Conservation (phyloP, 495 filamentous ascomycete species). For the Talaromyces wortmannii region DNA sequence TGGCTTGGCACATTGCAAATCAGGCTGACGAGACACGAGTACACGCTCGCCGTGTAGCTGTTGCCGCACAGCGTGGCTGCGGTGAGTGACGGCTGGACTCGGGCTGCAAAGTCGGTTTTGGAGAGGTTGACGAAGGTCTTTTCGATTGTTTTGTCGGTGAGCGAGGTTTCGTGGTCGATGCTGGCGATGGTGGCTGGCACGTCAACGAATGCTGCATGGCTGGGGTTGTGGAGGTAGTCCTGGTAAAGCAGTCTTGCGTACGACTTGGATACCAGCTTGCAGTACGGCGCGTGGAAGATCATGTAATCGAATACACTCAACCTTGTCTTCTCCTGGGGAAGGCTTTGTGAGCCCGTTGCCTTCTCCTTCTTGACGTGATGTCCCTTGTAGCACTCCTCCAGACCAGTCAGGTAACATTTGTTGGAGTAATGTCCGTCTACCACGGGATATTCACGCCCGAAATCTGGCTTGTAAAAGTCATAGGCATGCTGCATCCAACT, state of each 20-base stretch:
- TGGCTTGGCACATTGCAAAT: slow-evolving; percentile 54
- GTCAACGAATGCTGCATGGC: slow-evolving; percentile 58
- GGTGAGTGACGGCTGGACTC: slow-evolving; percentile 64
- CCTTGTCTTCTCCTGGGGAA: slow-evolving; percentile 4
- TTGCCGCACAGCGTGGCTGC: slow-evolving; percentile 82
- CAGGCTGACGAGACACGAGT: slow-evolving; percentile 62
- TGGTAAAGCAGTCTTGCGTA: slow-evolving; percentile 4
- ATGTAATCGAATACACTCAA: slow-evolving; percentile 2
- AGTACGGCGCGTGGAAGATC: slow-evolving; percentile 6
- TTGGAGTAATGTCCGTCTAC: slow-evolving; percentile 4
- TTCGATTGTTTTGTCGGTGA: slow-evolving; percentile 76
- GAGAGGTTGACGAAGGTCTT: slow-evolving; percentile 76
- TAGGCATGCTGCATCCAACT: slow-evolving; percentile 4
- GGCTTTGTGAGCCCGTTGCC: slow-evolving; percentile 37
- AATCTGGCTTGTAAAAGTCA: slow-evolving; percentile 7
- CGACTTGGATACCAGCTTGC: slow-evolving; percentile 4
- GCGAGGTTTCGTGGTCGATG: slow-evolving; percentile 64
- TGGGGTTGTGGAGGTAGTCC: slow-evolving; percentile 39
- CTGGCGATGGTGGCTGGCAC: slow-evolving; percentile 66
- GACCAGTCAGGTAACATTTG: slow-evolving; percentile 3
- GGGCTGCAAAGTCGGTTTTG: slow-evolving; percentile 75
- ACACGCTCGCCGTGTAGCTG: slow-evolving; percentile 84
- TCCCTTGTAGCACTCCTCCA: not conserved
- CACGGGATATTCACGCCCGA: slow-evolving; percentile 4
- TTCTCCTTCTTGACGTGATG: not conserved